phyloP scores from a whole-genome alignment of 2,329 filamentous ascomycete species.

The Tolypocladium nubicola region DNA sequence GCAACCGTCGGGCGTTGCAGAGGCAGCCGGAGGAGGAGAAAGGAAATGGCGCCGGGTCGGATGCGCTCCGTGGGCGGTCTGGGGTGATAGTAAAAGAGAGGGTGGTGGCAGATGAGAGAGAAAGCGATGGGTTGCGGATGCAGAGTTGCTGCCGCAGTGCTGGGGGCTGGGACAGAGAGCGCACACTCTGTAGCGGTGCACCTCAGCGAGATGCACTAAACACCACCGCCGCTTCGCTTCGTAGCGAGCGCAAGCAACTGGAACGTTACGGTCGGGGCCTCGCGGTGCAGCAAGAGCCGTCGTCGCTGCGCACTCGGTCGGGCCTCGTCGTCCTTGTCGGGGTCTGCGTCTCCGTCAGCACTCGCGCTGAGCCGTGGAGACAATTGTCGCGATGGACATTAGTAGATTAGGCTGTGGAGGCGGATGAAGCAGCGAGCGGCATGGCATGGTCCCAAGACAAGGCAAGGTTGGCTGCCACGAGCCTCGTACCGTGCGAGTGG shows the following conservation, averaged over 20 bases:
- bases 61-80: conserved; percentile 3
- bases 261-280: background rate
- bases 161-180: conserved; percentile 9
- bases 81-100: conserved; percentile 5
- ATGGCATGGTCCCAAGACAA: conserved; percentile 4
- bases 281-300: too few relatives aligned
- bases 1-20: background rate
- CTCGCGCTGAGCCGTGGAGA: conserved; percentile 14
- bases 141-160: background rate
- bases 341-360: conserved; percentile 8
- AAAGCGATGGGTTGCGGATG: conserved; percentile 1
- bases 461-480: conserved; percentile 4
- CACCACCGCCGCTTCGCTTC: background rate
- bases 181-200: background rate
- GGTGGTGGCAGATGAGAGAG: conserved; percentile 6
- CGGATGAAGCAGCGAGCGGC: conserved; percentile 4
- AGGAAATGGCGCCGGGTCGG: background rate
- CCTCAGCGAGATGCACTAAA: conserved; percentile 2
- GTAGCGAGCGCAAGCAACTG: background rate
- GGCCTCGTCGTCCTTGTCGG: conserved; percentile 1
- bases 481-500: conserved; percentile 6
- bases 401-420: conserved; percentile 10
- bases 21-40: background rate
- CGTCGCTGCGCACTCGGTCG: background rate
- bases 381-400: conserved; percentile 13